Evolutionary conservation across 2,329 filamentous ascomycete genomes (phyloP).

Genomic region (Alternaria panax): DNA sequence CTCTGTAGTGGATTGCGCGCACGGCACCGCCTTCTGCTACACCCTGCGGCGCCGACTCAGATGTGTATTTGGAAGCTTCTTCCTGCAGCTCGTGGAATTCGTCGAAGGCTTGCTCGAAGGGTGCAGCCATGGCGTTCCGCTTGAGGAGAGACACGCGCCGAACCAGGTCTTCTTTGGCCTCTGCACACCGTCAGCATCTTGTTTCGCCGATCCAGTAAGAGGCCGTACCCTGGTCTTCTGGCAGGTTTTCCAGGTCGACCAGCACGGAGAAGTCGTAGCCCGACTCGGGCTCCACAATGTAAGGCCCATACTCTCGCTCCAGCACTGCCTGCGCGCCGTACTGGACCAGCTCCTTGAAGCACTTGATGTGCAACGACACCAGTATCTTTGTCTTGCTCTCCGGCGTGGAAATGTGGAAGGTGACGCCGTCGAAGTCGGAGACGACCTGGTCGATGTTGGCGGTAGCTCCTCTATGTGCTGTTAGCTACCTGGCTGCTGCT

Average conservation of each 20-base stretch:
- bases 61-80: slow-evolving; percentile 89
- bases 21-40: slow-evolving; percentile 88
- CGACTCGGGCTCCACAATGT: slow-evolving; percentile 84
- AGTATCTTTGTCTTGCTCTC: slow-evolving; percentile 93
- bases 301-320: slow-evolving; percentile 91
- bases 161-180: slow-evolving; percentile 85
- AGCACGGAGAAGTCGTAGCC: slow-evolving; percentile 96
- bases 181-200: slow-evolving; percentile 55
- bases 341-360: slow-evolving; percentile 87
- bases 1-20: slow-evolving; percentile 96
- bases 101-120: slow-evolving; percentile 95
- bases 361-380: slow-evolving; percentile 93
- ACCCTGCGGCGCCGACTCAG: slow-evolving; percentile 91
- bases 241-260: slow-evolving; percentile 87
- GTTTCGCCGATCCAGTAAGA: neutral
- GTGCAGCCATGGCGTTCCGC: slow-evolving; percentile 98
- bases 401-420: slow-evolving; percentile 97
- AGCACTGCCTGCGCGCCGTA: slow-evolving; percentile 94
- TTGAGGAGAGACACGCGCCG: slow-evolving; percentile 89
- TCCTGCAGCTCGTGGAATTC: slow-evolving; percentile 87
- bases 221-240: slow-evolving; percentile 72
- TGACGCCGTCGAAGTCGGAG: slow-evolving; percentile 98
- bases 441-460: slow-evolving; percentile 96
- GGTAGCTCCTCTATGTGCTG: slow-evolving; percentile 72
- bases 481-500: slow-evolving; percentile 45